Evolutionary conservation across 2,329 filamentous ascomycete species (phyloP), one percentile per base, ranked within the genome.

Genomic region (Aspergillus sp.): DNA sequence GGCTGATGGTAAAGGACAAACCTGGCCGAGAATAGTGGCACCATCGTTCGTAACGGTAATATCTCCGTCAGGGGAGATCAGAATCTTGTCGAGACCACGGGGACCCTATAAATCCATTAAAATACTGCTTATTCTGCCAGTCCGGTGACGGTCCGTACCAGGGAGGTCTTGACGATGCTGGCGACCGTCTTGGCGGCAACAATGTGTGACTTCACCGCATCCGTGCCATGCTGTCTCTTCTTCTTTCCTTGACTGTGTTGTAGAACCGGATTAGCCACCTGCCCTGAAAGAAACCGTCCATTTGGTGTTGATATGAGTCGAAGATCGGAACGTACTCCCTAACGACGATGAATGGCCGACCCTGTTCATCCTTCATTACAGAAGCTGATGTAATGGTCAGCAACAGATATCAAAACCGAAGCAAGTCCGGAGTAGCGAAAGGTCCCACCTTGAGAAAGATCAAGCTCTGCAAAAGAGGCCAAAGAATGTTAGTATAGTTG

Each of bases 41-140:
- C 95, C 95, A 81, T 99, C 95, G 82, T 99, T 99, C 69, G 95
- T 99, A 64, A 99, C 92, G 64, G 95, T 99, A 77, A 99, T 99
- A 80, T 99, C 95, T 77, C 95, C 95, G 77, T 99, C 95, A 63
- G 95, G 91, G 54, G 95, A 99, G 72, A 99, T 99, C 70, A 99
- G 86, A 75, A 99, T 99, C 84, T 99, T 99, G 84, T 99, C 95
- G 74, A 99, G 88, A 65, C 95, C 95, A 70, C 95, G 90, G 57
- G 95, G 95, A 54, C 95, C 95, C 84, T 86, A 66, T 23, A 61
- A 21, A 32, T 56, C 11, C 32, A 62, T 61, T 61, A 58, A 1
- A 44, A 27, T n/a, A 30, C 42, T 30, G 36, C n/a, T 42, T 53
- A 3, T 27, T 27, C 57, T 67, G 25, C 6, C 15, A 47, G 13